Evolutionary conservation across 208 protist species (phyloP).

Genomic region (Trypanosoma melophagium): DNA sequence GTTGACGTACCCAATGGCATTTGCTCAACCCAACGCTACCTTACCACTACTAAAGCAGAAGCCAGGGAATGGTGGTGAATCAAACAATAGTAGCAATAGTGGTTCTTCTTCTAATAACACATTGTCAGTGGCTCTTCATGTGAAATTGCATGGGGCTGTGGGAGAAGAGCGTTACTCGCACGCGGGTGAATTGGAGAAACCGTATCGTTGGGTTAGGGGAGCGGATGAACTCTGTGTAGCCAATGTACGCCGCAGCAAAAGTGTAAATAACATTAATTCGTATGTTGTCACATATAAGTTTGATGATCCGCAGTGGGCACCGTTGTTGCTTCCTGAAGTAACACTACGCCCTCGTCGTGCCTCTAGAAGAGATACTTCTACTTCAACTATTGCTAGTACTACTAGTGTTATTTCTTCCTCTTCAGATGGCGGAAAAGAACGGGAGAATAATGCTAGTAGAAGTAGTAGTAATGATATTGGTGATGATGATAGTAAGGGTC

Average conservation of each 20-base stretch:
- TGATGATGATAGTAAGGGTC: slow-evolving; percentile 1
- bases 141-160: slow-evolving; percentile 9
- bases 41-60: slow-evolving; percentile 41
- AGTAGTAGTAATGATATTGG: not conserved
- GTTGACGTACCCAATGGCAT: slow-evolving; percentile 74
- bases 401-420: slow-evolving; percentile 53
- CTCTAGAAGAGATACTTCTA: not conserved
- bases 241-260: slow-evolving; percentile 66
- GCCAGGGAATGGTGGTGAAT: not conserved
- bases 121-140: slow-evolving; percentile 1
- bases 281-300: slow-evolving; percentile 91
- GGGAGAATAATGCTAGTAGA: not conserved
- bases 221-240: slow-evolving; percentile 83
- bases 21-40: slow-evolving; percentile 56
- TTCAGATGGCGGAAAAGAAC: not conserved
- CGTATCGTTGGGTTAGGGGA: slow-evolving; percentile 82
- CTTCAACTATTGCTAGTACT: slow-evolving; percentile 46
- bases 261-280: slow-evolving; percentile 75
- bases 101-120: not conserved
- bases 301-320: slow-evolving; percentile 78
- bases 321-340: slow-evolving; percentile 76
- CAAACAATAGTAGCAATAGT: not conserved
- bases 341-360: slow-evolving; percentile 24
- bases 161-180: slow-evolving; percentile 16
- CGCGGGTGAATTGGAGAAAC: slow-evolving; percentile 1